Evolutionary conservation across 257 asterid genomes (phyloP).

Genomic region (Penstemon barbatus): DNA sequence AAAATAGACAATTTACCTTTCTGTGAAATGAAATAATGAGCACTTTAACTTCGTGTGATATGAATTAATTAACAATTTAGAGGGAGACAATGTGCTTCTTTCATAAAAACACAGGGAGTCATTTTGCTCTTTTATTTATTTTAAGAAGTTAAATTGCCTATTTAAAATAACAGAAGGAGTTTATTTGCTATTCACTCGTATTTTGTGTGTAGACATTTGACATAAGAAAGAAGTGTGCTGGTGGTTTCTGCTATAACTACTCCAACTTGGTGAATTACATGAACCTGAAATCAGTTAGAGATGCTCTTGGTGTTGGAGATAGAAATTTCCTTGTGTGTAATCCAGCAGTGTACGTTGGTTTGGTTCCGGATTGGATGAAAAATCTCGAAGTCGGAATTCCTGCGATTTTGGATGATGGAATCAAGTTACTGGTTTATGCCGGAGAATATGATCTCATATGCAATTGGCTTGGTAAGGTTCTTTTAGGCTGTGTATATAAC

Average conservation of each 20-base stretch:
- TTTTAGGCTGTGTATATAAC: background rate
- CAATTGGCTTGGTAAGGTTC: constrained; percentile 57
- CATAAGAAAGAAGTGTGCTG: constrained; percentile 53
- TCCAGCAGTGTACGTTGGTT: constrained; percentile 50
- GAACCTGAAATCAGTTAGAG: constrained; percentile 44
- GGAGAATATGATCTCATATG: constrained; percentile 71
- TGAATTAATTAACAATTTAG: too few relatives aligned
- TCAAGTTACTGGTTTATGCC: constrained; percentile 55
- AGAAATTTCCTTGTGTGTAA: constrained; percentile 68
- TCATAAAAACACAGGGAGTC: too few relatives aligned
- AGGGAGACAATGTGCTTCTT: too few relatives aligned
- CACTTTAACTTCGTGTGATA: too few relatives aligned
- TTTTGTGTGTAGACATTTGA: constrained; percentile 48
- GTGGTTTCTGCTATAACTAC: constrained; percentile 58
- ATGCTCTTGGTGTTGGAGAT: constrained; percentile 60
- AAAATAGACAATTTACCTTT: too few relatives aligned
- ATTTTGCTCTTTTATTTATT: too few relatives aligned
- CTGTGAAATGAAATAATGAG: too few relatives aligned
- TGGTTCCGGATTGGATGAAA: constrained; percentile 64
- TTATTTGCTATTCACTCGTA: too few relatives aligned
- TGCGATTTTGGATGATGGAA: constrained; percentile 55
- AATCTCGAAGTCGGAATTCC: constrained; percentile 66
- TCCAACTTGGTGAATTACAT: constrained; percentile 55
- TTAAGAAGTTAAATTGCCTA: too few relatives aligned
- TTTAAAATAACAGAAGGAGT: too few relatives aligned